Base-by-base conservation (phyloP, 169 alveolate genomes). In the Plasmodium fragile region DNA sequence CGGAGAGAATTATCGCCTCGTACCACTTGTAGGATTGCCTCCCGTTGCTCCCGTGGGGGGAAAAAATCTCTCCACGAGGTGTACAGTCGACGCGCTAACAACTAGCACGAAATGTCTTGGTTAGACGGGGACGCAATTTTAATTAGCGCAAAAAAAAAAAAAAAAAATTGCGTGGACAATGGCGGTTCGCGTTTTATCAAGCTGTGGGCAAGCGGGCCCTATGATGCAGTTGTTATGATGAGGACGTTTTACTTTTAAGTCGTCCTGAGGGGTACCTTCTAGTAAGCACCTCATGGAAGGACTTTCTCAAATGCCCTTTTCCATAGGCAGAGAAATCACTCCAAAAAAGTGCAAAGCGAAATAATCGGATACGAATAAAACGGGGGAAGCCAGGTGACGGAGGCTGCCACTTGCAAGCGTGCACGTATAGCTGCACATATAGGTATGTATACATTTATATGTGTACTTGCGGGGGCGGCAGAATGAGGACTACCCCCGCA, bases 331-430 rank as follows among this genome's bases (percentile, higher is more conserved):
- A 65, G 16, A 65, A 65, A 28, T 65, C 30, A 65, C 75, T 65
- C 36, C 34, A 65, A 65, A 65, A 65, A 65, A 0, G 36, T 65
- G n/a, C 18, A 49, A 49, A 49, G 18, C 8, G 59, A 49, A 49
- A 49, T 49, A 49, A 13, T 18, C 18, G 59, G 59, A 49, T 49
- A 49, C 59, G 59, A 49, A 49, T 65, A 65, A 65, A 65, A 65
- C 7, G 36, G 75, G 75, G 75, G 75, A 36, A 65, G 6, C 25
- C 59, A 49, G 4, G 22, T 11, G 1, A 7, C 16, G 59, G 75
- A 25, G 75, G n/a, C 75, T 65, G 6, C 75, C 75, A 65, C 75
- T 13, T 65, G 32, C 36, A 28, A 65, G 75, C 25, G 75, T 82
- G 71, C 6, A 59, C 71, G 28, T 69, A 30, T 59, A 16, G 30